Evolutionary conservation across 345 rosid genomes (phyloP), one percentile per base, ranked within the genome.

Genomic region (Pistacia vera): DNA sequence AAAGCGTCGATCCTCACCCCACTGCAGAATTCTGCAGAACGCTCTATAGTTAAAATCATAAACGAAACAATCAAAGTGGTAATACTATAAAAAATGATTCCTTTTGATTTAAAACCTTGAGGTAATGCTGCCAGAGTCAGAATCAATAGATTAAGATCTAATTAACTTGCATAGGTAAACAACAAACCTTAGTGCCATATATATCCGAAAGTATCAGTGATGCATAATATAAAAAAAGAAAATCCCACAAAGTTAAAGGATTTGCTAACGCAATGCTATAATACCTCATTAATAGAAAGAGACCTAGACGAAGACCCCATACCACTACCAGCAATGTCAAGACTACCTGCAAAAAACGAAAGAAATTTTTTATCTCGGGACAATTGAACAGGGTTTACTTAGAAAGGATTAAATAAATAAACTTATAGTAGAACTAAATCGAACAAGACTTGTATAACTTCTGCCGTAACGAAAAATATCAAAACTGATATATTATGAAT

Each of bases 1-100:
- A 57, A 92, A 88, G 8, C 97, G 96, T 48, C 91, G 86, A 73
- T 93, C 99, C 85, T 95, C 99, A 41, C 97, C 99, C 99, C 99
- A 95, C 58, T 92, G 88, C 72, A 93, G 52, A 75, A 95, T 95
- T 85, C 99, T 95, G 65, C 52, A 71, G 11, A 70, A 54, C 59
- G 74, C 60, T 48, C 3, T 48, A 66, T 20, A 20, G 65, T 66
- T 35, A 71, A 36, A 57, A 65, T 61, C 60, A 60, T 2, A 6
- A 51, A 64, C 2, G 36, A 63, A 64, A 48, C 18, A 61, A 36
- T 52, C n/a, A 8, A 20, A 28, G 49, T 28, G 12, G 17, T 59
- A 65, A 41, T 65, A 44, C 38, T 38, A 14, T 46, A 41, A 11
- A 59, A 8, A 72, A 2, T 22, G 11, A 41, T 57, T 46, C 11